phyloP scores from a whole-genome alignment of 106 monocot species.

The Cymbidium sinense region DNA sequence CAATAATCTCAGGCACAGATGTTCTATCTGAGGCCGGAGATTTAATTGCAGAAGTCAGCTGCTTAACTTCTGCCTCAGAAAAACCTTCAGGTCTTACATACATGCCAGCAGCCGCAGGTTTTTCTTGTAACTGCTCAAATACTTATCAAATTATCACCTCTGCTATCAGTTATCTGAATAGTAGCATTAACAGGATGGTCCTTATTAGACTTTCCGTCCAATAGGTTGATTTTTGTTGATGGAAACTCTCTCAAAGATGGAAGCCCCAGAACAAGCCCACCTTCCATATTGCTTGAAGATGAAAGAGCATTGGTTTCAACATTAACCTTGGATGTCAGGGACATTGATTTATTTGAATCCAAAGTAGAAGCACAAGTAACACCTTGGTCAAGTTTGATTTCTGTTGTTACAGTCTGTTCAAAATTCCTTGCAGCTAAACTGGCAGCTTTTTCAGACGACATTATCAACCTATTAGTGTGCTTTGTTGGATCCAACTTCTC shows the following conservation, averaged over 20 bases:
- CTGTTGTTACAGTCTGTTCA: not conserved
- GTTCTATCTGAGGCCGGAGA: not conserved
- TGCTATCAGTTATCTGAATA: no score
- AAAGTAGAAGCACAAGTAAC: not conserved
- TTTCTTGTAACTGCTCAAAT: not conserved
- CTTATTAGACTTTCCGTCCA: not conserved
- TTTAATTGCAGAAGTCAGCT: not conserved
- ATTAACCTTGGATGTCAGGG: not conserved
- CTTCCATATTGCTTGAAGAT: conserved; percentile 2
- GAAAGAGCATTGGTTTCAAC: not conserved
- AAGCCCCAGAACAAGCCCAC: not conserved
- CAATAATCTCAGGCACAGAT: not conserved
- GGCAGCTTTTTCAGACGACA: not conserved
- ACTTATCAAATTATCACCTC: no score
- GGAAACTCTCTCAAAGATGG: not conserved
- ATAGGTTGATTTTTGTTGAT: not conserved
- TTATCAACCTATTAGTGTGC: not conserved
- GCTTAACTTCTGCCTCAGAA: not conserved
- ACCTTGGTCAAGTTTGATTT: not conserved
- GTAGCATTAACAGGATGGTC: not conserved
- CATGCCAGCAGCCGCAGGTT: not conserved
- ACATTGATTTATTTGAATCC: not conserved
- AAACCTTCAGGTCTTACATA: not conserved
- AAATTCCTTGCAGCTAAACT: not conserved
- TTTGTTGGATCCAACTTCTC: not conserved